Base-by-base conservation (phyloP, 2,329 filamentous ascomycete genomes). In the Pseudogymnoascus sp. region DNA sequence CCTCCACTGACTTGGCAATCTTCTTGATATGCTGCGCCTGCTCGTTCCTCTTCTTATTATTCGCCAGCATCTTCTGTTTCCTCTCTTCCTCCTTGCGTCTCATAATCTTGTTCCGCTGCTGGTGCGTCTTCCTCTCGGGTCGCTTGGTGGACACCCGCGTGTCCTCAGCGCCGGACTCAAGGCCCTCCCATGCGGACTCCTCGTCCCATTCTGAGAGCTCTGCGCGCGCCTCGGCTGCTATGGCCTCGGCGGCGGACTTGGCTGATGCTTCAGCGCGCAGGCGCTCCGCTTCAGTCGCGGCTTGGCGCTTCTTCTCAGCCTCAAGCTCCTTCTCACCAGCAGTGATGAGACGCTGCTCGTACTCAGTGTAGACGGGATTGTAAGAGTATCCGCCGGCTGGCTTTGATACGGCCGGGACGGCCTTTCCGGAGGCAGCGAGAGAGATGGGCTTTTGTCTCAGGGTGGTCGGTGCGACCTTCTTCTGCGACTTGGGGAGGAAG, bases 151-250 rank as follows among this genome's bases (percentile, higher is more conserved):
- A 86, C 60, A 85, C 65, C 30, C 70, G 75, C 70, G 82, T 77
- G 64, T 90, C 87, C 67, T 91, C 87, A 8, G 82, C 83, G 61
- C 90, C 91, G 71, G 90, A 96, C 76, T 96, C 87, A 66, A 91
- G 85, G 0, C 89, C 89, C 73, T 92, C 93, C 91, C 91, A 97
- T 12, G 90, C 91, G 53, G 89, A 94, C 71, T 96, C 92, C 68
- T 93, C 89, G 63, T 95, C 91, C 79, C 84, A 93, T 72, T 85
- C 84, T 0, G 83, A 86, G 62, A 88, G 70, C 58, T 86, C 81
- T 2, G 82, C 82, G 57, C 81, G 83, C 64, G 83, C 82, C 69
- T 90, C 86, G 0, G 86, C 87, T 14, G 89, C 89, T 58, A 91
- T 88, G 2, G 88, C 86, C 67, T 89, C 83, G 2, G 88, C 89